Evolutionary conservation across 1,139 yeast genomes (phyloP).

Genomic region (Taphrina communis): DNA sequence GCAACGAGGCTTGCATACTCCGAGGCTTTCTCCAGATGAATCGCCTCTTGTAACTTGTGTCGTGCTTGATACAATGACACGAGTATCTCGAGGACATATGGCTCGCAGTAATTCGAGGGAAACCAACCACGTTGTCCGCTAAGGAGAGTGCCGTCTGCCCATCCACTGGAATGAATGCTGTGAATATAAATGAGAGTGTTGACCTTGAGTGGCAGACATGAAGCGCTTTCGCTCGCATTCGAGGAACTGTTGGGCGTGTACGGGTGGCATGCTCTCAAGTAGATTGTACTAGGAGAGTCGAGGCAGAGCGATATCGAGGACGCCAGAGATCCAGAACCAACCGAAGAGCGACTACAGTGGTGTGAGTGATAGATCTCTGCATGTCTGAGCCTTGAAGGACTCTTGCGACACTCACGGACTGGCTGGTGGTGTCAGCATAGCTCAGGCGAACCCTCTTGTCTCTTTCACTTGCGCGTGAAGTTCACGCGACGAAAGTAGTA

Average conservation of each 20-base stretch:
- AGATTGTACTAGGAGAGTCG: slow-evolving; percentile 13
- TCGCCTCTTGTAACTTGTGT: slow-evolving; percentile 58
- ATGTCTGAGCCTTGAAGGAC: not conserved
- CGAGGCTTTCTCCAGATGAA: slow-evolving; percentile 32
- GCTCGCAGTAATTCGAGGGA: slow-evolving; percentile 82
- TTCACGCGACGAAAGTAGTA: slow-evolving; percentile 4
- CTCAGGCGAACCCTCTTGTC: not conserved
- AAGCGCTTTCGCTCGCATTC: slow-evolving; percentile 7
- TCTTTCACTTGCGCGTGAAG: not conserved
- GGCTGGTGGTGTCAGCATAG: slow-evolving; percentile 28
- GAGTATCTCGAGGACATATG: slow-evolving; percentile 60
- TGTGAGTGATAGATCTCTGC: not conserved
- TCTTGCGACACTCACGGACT: slow-evolving; percentile 24
- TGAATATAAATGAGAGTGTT: slow-evolving; percentile 87
- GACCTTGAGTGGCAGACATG: slow-evolving; percentile 77
- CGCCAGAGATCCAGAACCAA: slow-evolving; percentile 15
- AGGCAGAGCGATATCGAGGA: slow-evolving; percentile 9
- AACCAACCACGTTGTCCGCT: slow-evolving; percentile 91
- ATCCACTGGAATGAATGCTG: slow-evolving; percentile 87
- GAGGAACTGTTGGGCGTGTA: slow-evolving; percentile 19
- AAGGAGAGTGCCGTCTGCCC: slow-evolving; percentile 93
- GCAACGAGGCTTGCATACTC: slow-evolving; percentile 57
- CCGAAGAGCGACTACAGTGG: slow-evolving; percentile 26
- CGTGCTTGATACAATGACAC: slow-evolving; percentile 75
- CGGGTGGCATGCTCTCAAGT: slow-evolving; percentile 30